Evolutionary conservation across 768 basidiomycete genomes (phyloP).

Genomic region (Phlegmacium glaucopus): DNA sequence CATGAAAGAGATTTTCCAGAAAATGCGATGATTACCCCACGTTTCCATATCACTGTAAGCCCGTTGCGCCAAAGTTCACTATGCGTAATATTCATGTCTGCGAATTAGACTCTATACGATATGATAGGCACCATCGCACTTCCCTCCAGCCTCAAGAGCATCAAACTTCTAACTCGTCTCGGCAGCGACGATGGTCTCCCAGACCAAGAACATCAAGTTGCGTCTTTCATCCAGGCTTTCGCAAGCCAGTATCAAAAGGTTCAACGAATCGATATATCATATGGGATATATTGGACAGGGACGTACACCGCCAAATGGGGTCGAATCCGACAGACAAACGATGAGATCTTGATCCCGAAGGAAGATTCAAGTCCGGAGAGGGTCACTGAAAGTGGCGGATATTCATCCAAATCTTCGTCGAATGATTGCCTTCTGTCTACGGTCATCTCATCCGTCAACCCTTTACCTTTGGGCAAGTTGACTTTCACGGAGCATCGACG

Average conservation of each 20-base stretch:
- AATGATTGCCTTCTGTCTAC: slow-evolving; percentile 20
- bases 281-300: slow-evolving; percentile 30
- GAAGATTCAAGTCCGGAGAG: slow-evolving; percentile 2
- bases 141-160: slow-evolving; percentile 14
- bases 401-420: slow-evolving; percentile 17
- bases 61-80: not conserved
- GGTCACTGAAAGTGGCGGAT: slow-evolving; percentile 5
- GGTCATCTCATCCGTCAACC: slow-evolving; percentile 19
- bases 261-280: slow-evolving; percentile 21
- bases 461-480: slow-evolving; percentile 21
- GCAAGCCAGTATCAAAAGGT: slow-evolving; percentile 16
- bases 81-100: not conserved
- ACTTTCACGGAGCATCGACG: slow-evolving; percentile 27
- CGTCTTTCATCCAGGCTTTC: slow-evolving; percentile 19
- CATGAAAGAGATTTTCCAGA: slow-evolving; percentile 15
- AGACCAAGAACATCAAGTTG: slow-evolving; percentile 22
- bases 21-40: slow-evolving; percentile 10
- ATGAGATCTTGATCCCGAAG: not conserved
- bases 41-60: slow-evolving; percentile 16
- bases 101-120: slow-evolving; percentile 15
- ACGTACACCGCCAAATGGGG: slow-evolving; percentile 26
- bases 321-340: slow-evolving; percentile 15
- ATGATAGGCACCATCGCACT: slow-evolving; percentile 16
- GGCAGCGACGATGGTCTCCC: slow-evolving; percentile 16
- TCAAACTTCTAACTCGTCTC: slow-evolving; percentile 24